A percentile compares a stretch with the other conserved stretches of the same genome.
phyloP scores from a whole-genome alignment of 1,284 basidiomycete genomes.

The Coniferiporia sulphurascens region DNA sequence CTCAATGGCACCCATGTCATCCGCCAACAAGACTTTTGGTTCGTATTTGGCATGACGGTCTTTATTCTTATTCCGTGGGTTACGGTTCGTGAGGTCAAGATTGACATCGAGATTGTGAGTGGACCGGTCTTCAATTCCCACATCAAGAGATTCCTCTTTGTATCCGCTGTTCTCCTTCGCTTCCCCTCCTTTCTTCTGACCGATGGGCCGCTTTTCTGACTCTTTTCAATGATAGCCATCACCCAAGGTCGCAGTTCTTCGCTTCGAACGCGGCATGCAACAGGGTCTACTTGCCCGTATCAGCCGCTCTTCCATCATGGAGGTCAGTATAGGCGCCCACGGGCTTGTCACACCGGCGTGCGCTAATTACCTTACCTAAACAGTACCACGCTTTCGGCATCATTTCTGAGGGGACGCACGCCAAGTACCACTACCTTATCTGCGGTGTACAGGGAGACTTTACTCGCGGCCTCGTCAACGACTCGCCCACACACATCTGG shows the following conservation, averaged over 20 bases:
- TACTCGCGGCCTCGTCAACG: conserved; percentile 53
- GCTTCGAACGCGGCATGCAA: conserved; percentile 68
- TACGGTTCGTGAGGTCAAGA: conserved; percentile 37
- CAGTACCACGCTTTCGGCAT: conserved; percentile 65
- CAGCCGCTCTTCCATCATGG: conserved; percentile 58
- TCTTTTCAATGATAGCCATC: conserved; percentile 43
- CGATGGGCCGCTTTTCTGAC: neutral
- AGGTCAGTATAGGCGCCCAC: conserved; percentile 25
- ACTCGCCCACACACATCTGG: conserved; percentile 62
- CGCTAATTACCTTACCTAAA: neutral
- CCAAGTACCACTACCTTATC: conserved; percentile 64
- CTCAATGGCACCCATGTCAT: conserved; percentile 32
- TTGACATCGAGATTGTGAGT: conserved; percentile 40
- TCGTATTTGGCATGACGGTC: conserved; percentile 37
- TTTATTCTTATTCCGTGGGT: conserved; percentile 41
- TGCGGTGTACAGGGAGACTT: conserved; percentile 72
- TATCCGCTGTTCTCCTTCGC: neutral
- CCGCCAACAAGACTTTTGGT: conserved; percentile 44
- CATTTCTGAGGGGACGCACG: conserved; percentile 57
- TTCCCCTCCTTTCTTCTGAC: conserved; percentile 23
- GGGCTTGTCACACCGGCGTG: neutral
- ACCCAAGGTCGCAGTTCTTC: conserved; percentile 59
- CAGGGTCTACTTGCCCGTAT: conserved; percentile 65
- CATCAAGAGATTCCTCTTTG: neutral
- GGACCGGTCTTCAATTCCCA: neutral